Evolutionary conservation across 2,329 filamentous ascomycete species (phyloP).

Genomic region (Purpureocillium lavendulum): DNA sequence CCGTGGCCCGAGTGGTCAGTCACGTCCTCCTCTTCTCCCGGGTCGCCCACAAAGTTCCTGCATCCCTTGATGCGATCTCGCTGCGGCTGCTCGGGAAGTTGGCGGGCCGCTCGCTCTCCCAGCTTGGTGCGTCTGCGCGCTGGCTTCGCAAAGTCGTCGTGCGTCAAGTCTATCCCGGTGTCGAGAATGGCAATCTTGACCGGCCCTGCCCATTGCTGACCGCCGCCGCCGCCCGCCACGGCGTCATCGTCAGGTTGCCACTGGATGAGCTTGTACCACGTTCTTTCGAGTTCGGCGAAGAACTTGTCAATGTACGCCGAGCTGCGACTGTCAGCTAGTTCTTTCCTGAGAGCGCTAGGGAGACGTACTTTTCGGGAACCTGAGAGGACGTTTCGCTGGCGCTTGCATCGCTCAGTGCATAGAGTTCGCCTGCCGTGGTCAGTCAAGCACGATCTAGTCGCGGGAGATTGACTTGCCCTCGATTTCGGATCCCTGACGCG

Average conservation of each 20-base stretch:
- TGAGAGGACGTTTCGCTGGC: neutral
- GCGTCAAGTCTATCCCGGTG: conserved; percentile 8
- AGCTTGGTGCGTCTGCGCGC: conserved; percentile 6
- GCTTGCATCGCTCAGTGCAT: conserved; percentile 1
- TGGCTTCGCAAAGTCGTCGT: conserved; percentile 5
- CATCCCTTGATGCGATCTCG: conserved; percentile 6
- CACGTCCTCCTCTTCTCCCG: conserved; percentile 5
- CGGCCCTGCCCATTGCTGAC: conserved; percentile 6
- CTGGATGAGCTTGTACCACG: conserved; percentile 7
- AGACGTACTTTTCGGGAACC: neutral
- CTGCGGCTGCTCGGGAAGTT: conserved; percentile 5
- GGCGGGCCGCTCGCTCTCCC: neutral
- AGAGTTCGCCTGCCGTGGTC: neutral
- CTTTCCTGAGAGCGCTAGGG: too few species aligned
- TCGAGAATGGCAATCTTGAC: conserved; percentile 10
- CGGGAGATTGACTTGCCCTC: too few species aligned
- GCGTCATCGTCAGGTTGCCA: conserved; percentile 7
- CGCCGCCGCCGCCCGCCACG: neutral
- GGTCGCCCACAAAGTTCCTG: conserved; percentile 5
- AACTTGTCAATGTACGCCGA: neutral
- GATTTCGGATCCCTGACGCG: neutral
- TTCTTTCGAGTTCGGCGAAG: conserved; percentile 4
- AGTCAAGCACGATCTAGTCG: neutral
- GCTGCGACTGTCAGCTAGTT: neutral
- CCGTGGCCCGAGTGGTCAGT: conserved; percentile 6